Base-by-base conservation (phyloP, 2,329 filamentous ascomycete genomes). In the Sporothrix luriei region DNA sequence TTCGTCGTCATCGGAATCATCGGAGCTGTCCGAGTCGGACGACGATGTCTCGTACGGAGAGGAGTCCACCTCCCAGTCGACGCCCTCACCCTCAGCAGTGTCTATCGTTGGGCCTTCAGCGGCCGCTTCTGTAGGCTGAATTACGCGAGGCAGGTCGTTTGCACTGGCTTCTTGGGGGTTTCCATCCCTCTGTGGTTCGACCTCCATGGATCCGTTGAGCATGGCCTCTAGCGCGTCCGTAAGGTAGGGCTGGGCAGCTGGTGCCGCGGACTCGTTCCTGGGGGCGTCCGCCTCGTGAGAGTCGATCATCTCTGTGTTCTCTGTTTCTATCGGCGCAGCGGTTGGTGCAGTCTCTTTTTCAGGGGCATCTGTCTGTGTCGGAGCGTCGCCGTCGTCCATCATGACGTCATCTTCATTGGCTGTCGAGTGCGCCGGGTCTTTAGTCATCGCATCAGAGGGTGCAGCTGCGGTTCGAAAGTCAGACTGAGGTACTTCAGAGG, bases 31-130 rank as follows among this genome's bases (percentile, higher is more conserved):
- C 21, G 70, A 70, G 38, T 66, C 64, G 24, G 59, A 51, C 14
- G 55, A 67, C 3, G 87, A 91, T 6, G 90, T 91, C 75, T 89
- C 87, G 76, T 91, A 91, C 0, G 91, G 91, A 0, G 90, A 92
- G 1, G 91, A 93, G 75, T 94, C 91, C 9, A 85, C 82, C 76
- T 97, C 92, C 92, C 93, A 98, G 78, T 97, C 94, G 13, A 66
- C 65, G 1, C 51, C 71, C 61, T 66, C 64, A 10, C 46, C 68
- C 14, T 66, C 68, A 46, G 52, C 66, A 55, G 46, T 38, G 52
- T 59, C 19, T 24, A 21, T 38, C 9, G 33, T 49, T 14, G 48
- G 49, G 14, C 29, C 66, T 21, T 38, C 29, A 26, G 24, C n/a
- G 3, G 46, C 6, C 21, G 29, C 9, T 59, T 57, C 68, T 54